phyloP scores from a whole-genome alignment of 139 green algal genomes.

The Monoraphidium neglectum region DNA sequence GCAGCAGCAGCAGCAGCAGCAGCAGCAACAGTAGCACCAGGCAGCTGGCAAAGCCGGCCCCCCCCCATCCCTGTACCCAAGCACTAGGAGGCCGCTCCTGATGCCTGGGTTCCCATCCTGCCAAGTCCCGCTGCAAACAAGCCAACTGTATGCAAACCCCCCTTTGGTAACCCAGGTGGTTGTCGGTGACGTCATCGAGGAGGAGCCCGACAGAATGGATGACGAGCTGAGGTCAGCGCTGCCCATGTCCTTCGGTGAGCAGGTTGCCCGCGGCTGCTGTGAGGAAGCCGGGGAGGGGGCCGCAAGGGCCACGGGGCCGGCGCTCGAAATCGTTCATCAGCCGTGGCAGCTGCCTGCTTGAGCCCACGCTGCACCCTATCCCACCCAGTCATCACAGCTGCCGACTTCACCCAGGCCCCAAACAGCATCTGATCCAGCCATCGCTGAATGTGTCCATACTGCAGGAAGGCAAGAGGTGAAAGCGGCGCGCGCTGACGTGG shows the following conservation, averaged over 20 bases:
- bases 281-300: not conserved
- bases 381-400: not conserved
- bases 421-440: not conserved
- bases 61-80: not conserved
- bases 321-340: not conserved
- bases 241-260: constrained; percentile 60
- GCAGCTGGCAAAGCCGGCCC: not conserved
- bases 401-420: not conserved
- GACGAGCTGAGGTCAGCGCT: constrained; percentile 44
- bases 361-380: not conserved
- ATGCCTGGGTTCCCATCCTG: not conserved
- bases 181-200: constrained; percentile 8
- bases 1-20: constrained; percentile 1
- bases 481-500: constrained; percentile 1
- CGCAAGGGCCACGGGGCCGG: not conserved
- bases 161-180: not conserved
- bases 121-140: not conserved
- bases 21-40: not conserved
- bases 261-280: not conserved
- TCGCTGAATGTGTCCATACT: not conserved
- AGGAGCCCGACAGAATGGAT: constrained; percentile 37
- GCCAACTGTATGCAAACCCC: not conserved
- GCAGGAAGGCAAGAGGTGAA: constrained; percentile 36
- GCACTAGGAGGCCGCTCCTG: not conserved
- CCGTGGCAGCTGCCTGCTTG: not conserved